A percentile compares a stretch with the other conserved stretches of the same genome.
These are phyloP conservation scores for Pholiota molesta DNA, from an alignment of 768 basidiomycete genomes.

Conservation along the genomic window DNA sequence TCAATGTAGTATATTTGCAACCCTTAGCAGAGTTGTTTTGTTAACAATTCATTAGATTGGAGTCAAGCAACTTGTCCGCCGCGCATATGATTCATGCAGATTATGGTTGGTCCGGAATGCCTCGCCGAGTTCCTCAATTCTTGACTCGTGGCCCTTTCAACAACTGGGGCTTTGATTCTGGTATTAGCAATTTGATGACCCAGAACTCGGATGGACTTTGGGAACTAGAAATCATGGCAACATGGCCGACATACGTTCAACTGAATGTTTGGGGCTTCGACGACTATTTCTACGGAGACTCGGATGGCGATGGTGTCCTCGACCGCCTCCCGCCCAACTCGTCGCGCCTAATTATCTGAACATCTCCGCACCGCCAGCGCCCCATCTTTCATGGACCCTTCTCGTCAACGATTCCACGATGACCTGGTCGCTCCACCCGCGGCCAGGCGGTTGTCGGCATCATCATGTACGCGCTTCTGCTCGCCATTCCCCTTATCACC, in stretches of 20 bases:
- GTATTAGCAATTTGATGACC: conserved; percentile 71
- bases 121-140: conserved; percentile 85
- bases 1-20: conserved; percentile 65
- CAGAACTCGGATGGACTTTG: conserved; percentile 68
- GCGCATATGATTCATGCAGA: conserved; percentile 81
- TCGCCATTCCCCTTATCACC: conserved; percentile 83
- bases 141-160: conserved; percentile 91
- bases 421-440: conserved; percentile 78
- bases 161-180: conserved; percentile 88
- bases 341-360: conserved; percentile 87
- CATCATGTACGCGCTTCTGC: conserved; percentile 85
- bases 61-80: conserved; percentile 64
- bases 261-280: conserved; percentile 91
- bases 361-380: conserved; percentile 87
- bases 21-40: background rate
- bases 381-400: conserved; percentile 88
- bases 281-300: conserved; percentile 91
- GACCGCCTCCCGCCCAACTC: conserved; percentile 92
- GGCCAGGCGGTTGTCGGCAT: conserved; percentile 82
- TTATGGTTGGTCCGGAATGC: conserved; percentile 50
- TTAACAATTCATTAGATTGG: conserved; percentile 61
- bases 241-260: conserved; percentile 90
- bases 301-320: conserved; percentile 83
- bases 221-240: conserved; percentile 88
- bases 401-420: conserved; percentile 77